A percentile compares a stretch with the other conserved stretches of the same genome.
Evolutionary conservation across 441 rosid genomes (phyloP).

Genomic region (Gossypium schwendimanii): DNA sequence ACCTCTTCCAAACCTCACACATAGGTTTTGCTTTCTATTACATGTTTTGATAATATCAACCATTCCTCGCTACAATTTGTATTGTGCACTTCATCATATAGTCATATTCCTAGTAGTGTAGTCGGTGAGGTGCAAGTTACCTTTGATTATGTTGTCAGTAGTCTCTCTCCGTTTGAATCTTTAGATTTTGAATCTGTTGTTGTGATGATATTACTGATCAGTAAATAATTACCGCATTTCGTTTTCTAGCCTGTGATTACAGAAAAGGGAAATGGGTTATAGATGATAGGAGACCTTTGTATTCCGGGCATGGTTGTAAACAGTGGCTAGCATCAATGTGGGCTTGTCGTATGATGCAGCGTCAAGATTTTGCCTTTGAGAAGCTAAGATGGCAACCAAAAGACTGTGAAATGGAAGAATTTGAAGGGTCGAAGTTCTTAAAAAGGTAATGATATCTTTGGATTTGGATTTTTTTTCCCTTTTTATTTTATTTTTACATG

Average conservation of each 20-base stretch:
- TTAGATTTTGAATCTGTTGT: not conserved
- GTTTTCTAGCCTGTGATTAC: conserved; percentile 48
- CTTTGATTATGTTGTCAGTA: not conserved
- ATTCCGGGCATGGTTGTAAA: conserved; percentile 78
- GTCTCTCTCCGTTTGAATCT: not conserved
- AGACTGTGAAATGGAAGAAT: conserved; percentile 72
- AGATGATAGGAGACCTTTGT: conserved; percentile 58
- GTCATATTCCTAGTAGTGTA: not conserved
- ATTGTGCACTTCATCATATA: not conserved
- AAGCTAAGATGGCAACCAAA: conserved; percentile 77
- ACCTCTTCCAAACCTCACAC: not conserved
- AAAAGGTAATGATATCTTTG: conserved; percentile 37
- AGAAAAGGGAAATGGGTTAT: conserved; percentile 90
- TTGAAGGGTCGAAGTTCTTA: conserved; percentile 64
- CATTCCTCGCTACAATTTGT: not conserved
- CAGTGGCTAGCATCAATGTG: conserved; percentile 88
- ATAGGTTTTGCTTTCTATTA: not conserved
- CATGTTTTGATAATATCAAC: not conserved
- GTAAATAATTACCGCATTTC: not conserved
- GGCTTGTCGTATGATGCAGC: conserved; percentile 86
- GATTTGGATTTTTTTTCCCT: not conserved
- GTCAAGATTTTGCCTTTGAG: conserved; percentile 78
- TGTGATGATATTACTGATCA: not conserved
- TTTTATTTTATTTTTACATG: not conserved
- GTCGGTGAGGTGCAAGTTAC: not conserved